These are phyloP conservation scores for Malus sylvestris DNA, from an alignment of 306 rosid genomes.

Conservation along the genomic window DNA sequence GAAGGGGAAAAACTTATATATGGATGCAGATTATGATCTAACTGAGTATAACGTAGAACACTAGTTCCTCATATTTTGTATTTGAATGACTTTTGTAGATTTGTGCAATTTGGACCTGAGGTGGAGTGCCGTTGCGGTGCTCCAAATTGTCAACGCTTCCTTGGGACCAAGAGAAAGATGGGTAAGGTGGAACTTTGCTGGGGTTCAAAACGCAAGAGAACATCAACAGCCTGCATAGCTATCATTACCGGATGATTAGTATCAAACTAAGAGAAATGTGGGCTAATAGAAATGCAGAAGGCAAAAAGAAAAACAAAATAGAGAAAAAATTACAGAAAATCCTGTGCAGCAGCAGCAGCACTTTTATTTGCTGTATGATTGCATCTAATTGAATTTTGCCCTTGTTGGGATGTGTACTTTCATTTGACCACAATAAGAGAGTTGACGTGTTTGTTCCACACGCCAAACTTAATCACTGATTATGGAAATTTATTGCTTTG, in stretches of 20 bases:
- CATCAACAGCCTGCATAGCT: constrained; percentile 31
- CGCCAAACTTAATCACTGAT: too few relatives aligned
- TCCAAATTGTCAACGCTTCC: constrained; percentile 71
- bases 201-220: constrained; percentile 83
- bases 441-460: too few relatives aligned
- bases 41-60: neutral
- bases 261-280: neutral
- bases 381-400: too few relatives aligned
- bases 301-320: neutral
- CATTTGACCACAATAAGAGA: too few relatives aligned
- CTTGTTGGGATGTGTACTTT: too few relatives aligned
- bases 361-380: too few relatives aligned
- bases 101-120: constrained; percentile 94
- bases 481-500: too few relatives aligned
- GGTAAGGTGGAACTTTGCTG: constrained; percentile 46
- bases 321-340: neutral
- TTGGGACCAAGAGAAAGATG: constrained; percentile 72
- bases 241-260: constrained; percentile 1
- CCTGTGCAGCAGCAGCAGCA: too few relatives aligned
- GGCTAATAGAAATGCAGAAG: neutral
- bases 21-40: neutral
- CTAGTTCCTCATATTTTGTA: neutral
- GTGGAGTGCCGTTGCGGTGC: constrained; percentile 79
- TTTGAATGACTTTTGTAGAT: constrained; percentile 32
- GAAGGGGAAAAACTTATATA: neutral